Conservation (phyloP, 345 rosid species). For the Combretum micranthum region DNA sequence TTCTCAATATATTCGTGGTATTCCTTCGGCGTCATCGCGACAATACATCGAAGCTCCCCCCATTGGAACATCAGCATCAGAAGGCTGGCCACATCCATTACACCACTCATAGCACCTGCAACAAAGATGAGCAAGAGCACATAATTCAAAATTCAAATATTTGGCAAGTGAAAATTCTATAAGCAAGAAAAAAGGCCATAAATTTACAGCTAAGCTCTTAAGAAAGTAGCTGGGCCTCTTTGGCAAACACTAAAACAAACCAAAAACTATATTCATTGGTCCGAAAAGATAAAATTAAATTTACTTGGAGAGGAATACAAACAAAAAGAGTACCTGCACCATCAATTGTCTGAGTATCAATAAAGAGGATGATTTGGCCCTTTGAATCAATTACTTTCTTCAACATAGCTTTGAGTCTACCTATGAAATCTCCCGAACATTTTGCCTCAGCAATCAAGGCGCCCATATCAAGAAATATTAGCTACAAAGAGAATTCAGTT, state of each 20-base stretch:
- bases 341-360: slow-evolving; percentile 95
- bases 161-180: too few species aligned
- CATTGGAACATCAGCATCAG: slow-evolving; percentile 98
- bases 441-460: slow-evolving; percentile 97
- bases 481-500: slow-evolving; percentile 26
- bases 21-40: slow-evolving; percentile 93
- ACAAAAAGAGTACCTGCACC: slow-evolving; percentile 68
- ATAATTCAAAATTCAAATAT: neutral
- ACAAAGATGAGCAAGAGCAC: slow-evolving; percentile 7
- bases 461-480: slow-evolving; percentile 98
- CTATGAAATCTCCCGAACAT: slow-evolving; percentile 93
- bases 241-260: too few species aligned
- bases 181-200: too few species aligned
- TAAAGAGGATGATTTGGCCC: slow-evolving; percentile 83
- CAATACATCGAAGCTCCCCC: slow-evolving; percentile 90
- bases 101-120: slow-evolving; percentile 97
- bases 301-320: neutral
- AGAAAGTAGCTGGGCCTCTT: too few species aligned
- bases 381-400: slow-evolving; percentile 93
- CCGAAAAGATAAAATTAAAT: neutral
- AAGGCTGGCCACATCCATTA: slow-evolving; percentile 97
- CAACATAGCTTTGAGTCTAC: slow-evolving; percentile 91
- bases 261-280: too few species aligned
- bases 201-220: too few species aligned
- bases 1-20: slow-evolving; percentile 94